Conservation (phyloP, 2,329 filamentous ascomycete genomes). For the Monosporascus ibericus region DNA sequence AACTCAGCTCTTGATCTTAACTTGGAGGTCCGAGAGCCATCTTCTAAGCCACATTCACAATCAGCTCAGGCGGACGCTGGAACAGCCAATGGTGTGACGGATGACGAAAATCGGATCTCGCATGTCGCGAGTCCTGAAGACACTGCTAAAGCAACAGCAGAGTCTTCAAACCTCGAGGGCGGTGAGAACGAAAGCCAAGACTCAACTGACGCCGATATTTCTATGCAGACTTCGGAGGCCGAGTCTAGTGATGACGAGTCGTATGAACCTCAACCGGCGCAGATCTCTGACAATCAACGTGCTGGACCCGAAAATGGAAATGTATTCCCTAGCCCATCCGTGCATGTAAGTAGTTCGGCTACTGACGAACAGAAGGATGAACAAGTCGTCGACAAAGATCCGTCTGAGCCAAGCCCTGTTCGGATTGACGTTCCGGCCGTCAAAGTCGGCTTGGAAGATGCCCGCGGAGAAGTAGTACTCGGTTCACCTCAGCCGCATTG, state of each 20-base stretch:
- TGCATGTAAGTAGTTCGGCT: constrained; percentile 4
- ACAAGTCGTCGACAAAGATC: constrained; percentile 14
- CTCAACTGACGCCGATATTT: constrained; percentile 7
- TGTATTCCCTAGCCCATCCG: constrained; percentile 6
- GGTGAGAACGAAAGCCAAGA: constrained; percentile 2
- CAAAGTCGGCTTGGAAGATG: constrained; percentile 6
- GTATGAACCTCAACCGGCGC: constrained; percentile 12
- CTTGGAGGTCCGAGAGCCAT: background rate
- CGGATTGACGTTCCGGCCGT: constrained; percentile 5
- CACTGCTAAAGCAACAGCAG: background rate
- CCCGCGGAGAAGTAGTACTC: constrained; percentile 25
- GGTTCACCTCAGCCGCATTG: constrained; percentile 20
- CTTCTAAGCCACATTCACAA: background rate
- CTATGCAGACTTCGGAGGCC: constrained; percentile 11
- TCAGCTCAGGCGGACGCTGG: background rate
- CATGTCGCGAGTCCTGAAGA: background rate
- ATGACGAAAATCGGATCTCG: background rate
- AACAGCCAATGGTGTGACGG: background rate
- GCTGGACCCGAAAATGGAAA: constrained; percentile 9
- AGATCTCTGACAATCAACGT: constrained; percentile 13
- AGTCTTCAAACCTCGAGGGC: background rate
- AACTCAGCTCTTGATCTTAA: background rate
- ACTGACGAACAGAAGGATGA: constrained; percentile 11
- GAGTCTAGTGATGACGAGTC: constrained; percentile 16
- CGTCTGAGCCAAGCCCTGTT: constrained; percentile 15